phyloP scores from a whole-genome alignment of 306 rosid species.

The Cyclanthera cordifolia region DNA sequence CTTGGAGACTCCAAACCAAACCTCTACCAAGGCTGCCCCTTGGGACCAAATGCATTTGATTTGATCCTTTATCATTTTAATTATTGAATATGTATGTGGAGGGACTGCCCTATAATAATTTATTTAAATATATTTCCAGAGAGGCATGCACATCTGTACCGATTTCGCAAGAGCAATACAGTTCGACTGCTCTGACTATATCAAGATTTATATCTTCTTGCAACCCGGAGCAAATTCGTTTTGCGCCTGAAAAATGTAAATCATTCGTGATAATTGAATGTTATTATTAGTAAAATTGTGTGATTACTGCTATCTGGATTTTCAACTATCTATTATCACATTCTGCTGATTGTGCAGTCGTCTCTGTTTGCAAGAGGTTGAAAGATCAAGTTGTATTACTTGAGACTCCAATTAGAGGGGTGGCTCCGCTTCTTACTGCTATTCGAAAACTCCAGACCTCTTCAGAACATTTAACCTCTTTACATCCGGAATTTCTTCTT shows the following conservation, averaged over 20 bases:
- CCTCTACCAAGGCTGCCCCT: too few species aligned
- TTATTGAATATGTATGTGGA: neutral
- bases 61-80: neutral
- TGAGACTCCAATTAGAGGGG: conserved; percentile 75
- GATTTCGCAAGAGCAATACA: conserved; percentile 45
- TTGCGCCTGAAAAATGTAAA: conserved; percentile 75
- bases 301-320: neutral
- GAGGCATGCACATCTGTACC: conserved; percentile 47
- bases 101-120: neutral
- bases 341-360: conserved; percentile 36
- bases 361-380: conserved; percentile 65
- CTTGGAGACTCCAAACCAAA: too few species aligned
- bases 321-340: neutral
- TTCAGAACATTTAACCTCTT: conserved; percentile 53
- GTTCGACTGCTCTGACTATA: conserved; percentile 28
- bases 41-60: neutral
- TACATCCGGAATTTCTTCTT: conserved; percentile 79
- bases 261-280: neutral
- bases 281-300: conserved; percentile 1
- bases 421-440: conserved; percentile 68
- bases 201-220: conserved; percentile 49
- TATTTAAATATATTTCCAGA: conserved; percentile 33
- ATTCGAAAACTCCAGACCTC: conserved; percentile 60
- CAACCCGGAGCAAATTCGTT: conserved; percentile 53
- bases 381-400: conserved; percentile 61